These are phyloP conservation scores for Cryphonectria carpinicola DNA, from an alignment of 2,329 filamentous ascomycete species.

Conservation along the genomic window DNA sequence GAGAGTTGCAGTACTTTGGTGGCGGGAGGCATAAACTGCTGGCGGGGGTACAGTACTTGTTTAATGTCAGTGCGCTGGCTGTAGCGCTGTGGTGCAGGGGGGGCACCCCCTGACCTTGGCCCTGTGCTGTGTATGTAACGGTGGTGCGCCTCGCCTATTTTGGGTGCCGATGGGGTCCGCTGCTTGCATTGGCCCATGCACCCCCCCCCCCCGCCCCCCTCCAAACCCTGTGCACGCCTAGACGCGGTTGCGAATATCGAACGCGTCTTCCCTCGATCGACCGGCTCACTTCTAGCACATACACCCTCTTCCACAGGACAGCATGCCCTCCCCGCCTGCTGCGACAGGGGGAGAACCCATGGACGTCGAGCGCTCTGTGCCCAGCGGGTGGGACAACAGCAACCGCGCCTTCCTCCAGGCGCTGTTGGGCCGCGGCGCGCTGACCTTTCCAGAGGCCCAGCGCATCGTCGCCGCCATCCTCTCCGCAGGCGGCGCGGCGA, in stretches of 20 bases:
- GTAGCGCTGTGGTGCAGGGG: not conserved
- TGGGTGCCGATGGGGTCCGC: not conserved
- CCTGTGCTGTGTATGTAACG: not conserved
- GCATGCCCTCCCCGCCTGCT: not conserved
- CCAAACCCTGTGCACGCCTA: not conserved
- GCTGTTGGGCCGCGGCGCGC: constrained; percentile 75
- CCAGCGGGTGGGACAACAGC: constrained; percentile 55
- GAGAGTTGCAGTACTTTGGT: not conserved
- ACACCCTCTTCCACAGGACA: not conserved
- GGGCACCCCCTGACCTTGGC: not conserved
- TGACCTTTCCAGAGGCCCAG: constrained; percentile 76
- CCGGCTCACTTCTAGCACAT: not conserved
- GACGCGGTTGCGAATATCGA: not conserved
- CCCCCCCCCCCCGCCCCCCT: not conserved
- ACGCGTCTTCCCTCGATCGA: constrained; percentile 5
- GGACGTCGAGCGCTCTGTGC: constrained; percentile 40
- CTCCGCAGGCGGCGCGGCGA: constrained; percentile 51
- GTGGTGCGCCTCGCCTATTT: constrained; percentile 2
- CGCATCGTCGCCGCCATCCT: constrained; percentile 78
- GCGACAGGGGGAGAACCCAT: not conserved
- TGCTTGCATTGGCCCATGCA: not conserved
- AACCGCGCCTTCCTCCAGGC: constrained; percentile 92
- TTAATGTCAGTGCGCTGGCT: not conserved
- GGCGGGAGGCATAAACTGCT: not conserved
- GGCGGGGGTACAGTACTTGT: not conserved